Base-by-base conservation (phyloP, 495 filamentous ascomycete genomes). In the Hypoxylon crocopeplum region DNA sequence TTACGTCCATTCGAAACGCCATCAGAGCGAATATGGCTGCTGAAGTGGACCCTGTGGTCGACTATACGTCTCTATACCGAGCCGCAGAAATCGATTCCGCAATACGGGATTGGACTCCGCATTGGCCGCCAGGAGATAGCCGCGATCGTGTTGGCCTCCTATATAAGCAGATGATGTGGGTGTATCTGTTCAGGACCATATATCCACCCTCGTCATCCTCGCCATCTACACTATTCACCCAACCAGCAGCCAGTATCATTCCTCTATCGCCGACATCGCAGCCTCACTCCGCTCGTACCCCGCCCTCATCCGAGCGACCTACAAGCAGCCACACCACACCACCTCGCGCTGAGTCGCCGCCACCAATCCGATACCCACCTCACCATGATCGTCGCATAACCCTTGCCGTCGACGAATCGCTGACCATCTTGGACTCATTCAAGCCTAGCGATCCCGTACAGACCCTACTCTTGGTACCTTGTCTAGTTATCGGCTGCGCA, bases 111-210 rank as follows among this genome's bases (percentile, higher is more conserved):
- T 97, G 92, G 92, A 78, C 82, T 24, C 90, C 90, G 5, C 80
- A 81, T 0, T 88, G 91, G 72, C 79, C 85, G 4, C 77, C 80
- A 6, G 86, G 88, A 8, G 87, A 90, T 17, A 81, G 85, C 16
- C 89, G 92, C 33, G 89, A 86, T 68, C 82, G 80, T n/a, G 84
- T 91, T 22, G 88, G 86, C 0, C 84, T 92, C 53, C 82, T 97
- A 4, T 96, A 97, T 71, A 85, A 91, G 37, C 92, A 96, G 69
- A 91, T 89, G 63, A 90, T 92, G 54, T 96, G 91, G 91, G 85
- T 96, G 4, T 96, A 97, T 66, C 80, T 97, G 0, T 89, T 88
- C 69, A 85, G 92, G 22, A 96, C 92, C 1, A 89, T 94, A 60
- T 86, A 88, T 52, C 88, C 89, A n/a, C 80, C 81, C 1, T 73